These are phyloP conservation scores for Diplodia corticola DNA, from an alignment of 2,329 filamentous ascomycete species.

Conservation along the genomic window DNA sequence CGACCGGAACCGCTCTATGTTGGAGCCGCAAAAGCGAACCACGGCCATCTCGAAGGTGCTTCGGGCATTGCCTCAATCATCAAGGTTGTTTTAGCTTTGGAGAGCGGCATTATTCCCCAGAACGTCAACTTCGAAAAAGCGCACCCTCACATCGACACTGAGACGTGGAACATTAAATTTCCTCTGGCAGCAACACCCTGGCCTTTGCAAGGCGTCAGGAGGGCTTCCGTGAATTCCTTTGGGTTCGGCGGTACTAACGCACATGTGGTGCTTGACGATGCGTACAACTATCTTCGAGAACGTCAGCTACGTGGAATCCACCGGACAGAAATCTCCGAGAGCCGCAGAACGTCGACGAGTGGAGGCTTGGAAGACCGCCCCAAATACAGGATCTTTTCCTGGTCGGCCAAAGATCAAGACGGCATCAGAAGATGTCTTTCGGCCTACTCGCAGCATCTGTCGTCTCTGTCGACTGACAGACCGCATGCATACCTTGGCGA, in stretches of 20 bases:
- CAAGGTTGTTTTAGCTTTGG: constrained; percentile 32
- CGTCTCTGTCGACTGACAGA: background rate
- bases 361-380: background rate
- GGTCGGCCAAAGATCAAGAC: constrained; percentile 24
- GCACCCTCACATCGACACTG: constrained; percentile 23
- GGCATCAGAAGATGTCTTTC: constrained; percentile 18
- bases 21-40: constrained; percentile 34
- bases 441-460: background rate
- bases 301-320: constrained; percentile 25
- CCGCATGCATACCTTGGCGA: constrained; percentile 13
- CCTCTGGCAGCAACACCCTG: constrained; percentile 23
- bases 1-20: constrained; percentile 23
- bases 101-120: constrained; percentile 28
- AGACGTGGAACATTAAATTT: constrained; percentile 25
- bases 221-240: constrained; percentile 28
- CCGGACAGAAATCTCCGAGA: background rate
- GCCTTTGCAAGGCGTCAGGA: constrained; percentile 22
- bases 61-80: constrained; percentile 31
- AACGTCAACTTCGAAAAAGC: constrained; percentile 27
- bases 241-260: constrained; percentile 33
- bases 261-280: constrained; percentile 32
- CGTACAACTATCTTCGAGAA: background rate
- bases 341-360: constrained; percentile 4
- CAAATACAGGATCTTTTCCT: constrained; percentile 22
- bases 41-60: constrained; percentile 36